Conservation (phyloP, 192 early-diverging fungal species). For the Backusella tarrabulga region DNA sequence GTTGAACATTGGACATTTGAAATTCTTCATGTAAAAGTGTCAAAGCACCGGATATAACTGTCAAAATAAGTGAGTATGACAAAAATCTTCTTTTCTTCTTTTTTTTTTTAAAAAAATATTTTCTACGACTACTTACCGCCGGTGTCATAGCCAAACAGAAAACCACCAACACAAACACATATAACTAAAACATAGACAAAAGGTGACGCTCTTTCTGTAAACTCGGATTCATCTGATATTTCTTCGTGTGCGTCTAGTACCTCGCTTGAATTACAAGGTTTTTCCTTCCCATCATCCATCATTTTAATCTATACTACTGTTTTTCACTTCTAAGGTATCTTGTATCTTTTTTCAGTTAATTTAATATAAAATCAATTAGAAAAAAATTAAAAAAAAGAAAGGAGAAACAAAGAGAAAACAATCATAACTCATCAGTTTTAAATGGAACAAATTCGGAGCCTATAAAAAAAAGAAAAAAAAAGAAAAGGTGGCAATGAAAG, state of each 20-base stretch:
- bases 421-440: background rate
- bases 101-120: background rate
- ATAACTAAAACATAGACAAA: slow-evolving; percentile 21
- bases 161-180: slow-evolving; percentile 23
- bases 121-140: background rate
- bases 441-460: background rate
- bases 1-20: slow-evolving; percentile 38
- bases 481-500: background rate
- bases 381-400: background rate
- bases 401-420: background rate
- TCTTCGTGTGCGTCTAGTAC: slow-evolving; percentile 10
- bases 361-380: background rate
- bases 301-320: background rate
- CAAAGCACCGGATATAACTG: slow-evolving; percentile 53
- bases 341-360: background rate
- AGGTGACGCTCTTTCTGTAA: background rate
- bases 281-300: background rate
- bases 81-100: background rate
- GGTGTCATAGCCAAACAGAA: slow-evolving; percentile 27
- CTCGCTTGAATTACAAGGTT: background rate
- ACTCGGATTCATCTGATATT: slow-evolving; percentile 10
- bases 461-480: background rate
- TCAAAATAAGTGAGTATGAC: background rate
- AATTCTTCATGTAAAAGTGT: slow-evolving; percentile 52
- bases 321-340: background rate